Evolutionary conservation across 1,139 yeast species (phyloP), one percentile per base, ranked within the genome.

Genomic region (Kodamaea sp.): DNA sequence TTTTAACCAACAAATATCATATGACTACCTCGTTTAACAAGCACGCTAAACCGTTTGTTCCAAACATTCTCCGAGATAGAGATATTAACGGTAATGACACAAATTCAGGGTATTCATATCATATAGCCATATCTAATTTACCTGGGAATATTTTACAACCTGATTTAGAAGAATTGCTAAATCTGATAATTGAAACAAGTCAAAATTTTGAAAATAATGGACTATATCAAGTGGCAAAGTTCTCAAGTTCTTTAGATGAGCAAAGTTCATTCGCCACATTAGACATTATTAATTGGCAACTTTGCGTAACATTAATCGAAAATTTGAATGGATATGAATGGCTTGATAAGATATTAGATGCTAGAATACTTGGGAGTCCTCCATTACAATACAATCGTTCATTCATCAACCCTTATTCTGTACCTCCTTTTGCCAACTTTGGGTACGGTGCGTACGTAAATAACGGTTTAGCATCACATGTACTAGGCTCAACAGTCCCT

Each of bases 41-140:
- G 36, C 53, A 58, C 42, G 67, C 67, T 7, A 40, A 37, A 24
- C 64, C 66, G 2, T 62, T 62, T 41, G 38, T 55, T 28, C 67
- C 41, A 8, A 26, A 29, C 27, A 12, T n/a, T 24, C 32, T 10
- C 31, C 22, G 10, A 35, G 27, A 31, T n/a, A 15, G 29, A 27
- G 8, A 29, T 9, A 10, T 6, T 34, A 9, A 27, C 6, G 23
- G 22, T 30, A 24, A 26, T 20, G 15, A 28, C 36, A 27, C 11
- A 29, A 28, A 32, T 27, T n/a, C n/a, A n/a, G 27, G 28, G 8
- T 23, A 29, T 27, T 31, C 22, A 20, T 26, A 20, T 29, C 27
- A 11, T 22, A 11, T 30, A 15, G 25, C 33, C 15, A 31, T 47
- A 15, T 38, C 46, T 7, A 50, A 50, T 29, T 37, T 55, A 22